Evolutionary conservation across 495 filamentous ascomycete species (phyloP).

Genomic region (Evernia prunastri): DNA sequence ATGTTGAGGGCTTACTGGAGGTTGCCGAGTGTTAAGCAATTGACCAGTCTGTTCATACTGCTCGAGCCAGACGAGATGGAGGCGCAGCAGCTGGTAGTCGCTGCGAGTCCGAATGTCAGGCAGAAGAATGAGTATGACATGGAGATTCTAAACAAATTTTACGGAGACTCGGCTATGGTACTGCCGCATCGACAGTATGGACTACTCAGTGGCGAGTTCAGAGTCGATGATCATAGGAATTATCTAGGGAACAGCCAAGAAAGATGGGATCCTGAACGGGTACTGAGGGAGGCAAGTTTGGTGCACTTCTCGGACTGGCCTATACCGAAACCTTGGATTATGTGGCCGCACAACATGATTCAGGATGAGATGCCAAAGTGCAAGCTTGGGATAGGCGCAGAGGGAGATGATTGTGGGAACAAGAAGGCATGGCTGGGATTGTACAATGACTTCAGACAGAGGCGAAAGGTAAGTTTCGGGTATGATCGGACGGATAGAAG

Average conservation of each 20-base stretch:
- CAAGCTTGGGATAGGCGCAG: slow-evolving; percentile 36
- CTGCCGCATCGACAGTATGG: slow-evolving; percentile 71
- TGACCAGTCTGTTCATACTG: slow-evolving; percentile 60
- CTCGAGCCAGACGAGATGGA: slow-evolving; percentile 53
- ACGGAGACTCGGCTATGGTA: slow-evolving; percentile 57
- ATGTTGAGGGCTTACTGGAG: slow-evolving; percentile 72
- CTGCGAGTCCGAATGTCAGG: slow-evolving; percentile 26
- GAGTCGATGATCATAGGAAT: slow-evolving; percentile 46
- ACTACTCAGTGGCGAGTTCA: slow-evolving; percentile 66
- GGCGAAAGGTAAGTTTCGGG: slow-evolving; percentile 45
- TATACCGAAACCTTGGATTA: slow-evolving; percentile 64
- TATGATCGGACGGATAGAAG: neutral
- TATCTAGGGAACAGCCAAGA: slow-evolving; percentile 60
- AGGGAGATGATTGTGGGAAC: slow-evolving; percentile 50
- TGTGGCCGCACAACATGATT: slow-evolving; percentile 50
- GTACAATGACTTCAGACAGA: slow-evolving; percentile 59
- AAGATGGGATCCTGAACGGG: slow-evolving; percentile 60
- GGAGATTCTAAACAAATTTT: slow-evolving; percentile 70
- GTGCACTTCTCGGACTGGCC: slow-evolving; percentile 82
- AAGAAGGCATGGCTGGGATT: slow-evolving; percentile 64
- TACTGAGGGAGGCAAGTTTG: slow-evolving; percentile 61
- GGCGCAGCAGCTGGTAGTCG: slow-evolving; percentile 47
- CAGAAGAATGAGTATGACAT: slow-evolving; percentile 54
- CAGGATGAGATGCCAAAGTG: slow-evolving; percentile 55
- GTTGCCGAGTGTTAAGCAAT: slow-evolving; percentile 43